phyloP scores from a whole-genome alignment of 192 early-diverging fungal genomes.

The Borealophlyctis nickersoniae region DNA sequence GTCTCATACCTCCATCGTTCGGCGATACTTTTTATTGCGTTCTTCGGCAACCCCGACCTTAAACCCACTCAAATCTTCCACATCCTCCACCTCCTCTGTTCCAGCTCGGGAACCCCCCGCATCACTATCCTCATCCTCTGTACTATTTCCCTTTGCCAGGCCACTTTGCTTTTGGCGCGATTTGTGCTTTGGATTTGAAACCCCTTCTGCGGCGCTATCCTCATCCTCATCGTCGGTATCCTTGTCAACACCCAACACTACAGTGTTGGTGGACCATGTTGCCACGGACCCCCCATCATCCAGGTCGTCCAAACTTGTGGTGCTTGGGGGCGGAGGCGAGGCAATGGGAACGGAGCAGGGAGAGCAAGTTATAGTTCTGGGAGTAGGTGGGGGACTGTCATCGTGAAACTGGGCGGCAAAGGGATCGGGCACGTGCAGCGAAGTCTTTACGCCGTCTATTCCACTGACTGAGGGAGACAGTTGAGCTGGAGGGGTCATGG shows the following conservation, averaged over 20 bases:
- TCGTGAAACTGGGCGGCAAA: too few relatives aligned
- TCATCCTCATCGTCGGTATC: background rate
- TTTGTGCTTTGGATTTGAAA: background rate
- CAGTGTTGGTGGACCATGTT: too few relatives aligned
- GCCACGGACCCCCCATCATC: background rate
- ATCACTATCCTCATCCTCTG: background rate
- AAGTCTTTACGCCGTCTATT: too few relatives aligned
- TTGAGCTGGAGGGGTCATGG: too few relatives aligned
- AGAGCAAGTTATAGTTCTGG: background rate
- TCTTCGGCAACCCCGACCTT: conserved; percentile 75
- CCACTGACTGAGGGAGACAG: too few relatives aligned
- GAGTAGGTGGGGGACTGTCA: background rate
- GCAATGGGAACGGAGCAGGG: background rate
- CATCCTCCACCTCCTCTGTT: background rate
- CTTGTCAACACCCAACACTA: background rate
- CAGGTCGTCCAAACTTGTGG: background rate
- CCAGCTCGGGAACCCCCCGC: background rate
- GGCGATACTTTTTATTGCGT: conserved; percentile 82
- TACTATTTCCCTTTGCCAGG: background rate
- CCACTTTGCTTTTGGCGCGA: background rate
- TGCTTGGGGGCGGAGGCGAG: background rate
- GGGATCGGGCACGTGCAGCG: too few relatives aligned
- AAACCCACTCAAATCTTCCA: conserved; percentile 42
- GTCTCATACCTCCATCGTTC: conserved; percentile 86
- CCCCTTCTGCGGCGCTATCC: background rate